phyloP scores from a whole-genome alignment of 768 basidiomycete species.

The Mrakia frigida region DNA sequence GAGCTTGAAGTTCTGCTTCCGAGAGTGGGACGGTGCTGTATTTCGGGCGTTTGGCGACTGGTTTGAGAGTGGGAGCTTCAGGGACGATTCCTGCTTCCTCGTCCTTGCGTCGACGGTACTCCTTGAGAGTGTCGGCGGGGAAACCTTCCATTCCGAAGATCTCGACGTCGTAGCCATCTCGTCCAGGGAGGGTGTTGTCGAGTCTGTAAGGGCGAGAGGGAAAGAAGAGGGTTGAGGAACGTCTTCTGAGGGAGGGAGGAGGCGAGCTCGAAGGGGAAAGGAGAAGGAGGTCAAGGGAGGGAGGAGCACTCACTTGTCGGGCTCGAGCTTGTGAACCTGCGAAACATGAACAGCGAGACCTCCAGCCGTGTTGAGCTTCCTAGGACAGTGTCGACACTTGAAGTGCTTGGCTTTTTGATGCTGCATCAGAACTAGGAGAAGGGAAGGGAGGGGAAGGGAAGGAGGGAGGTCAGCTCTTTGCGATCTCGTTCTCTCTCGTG shows the following conservation, averaged over 20 bases:
- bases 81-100: conserved; percentile 81
- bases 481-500: not conserved
- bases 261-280: not conserved
- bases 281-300: not conserved
- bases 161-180: conserved; percentile 96
- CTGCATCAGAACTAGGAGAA: conserved; percentile 78
- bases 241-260: not conserved
- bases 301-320: conserved; percentile 63
- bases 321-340: conserved; percentile 98
- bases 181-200: conserved; percentile 90
- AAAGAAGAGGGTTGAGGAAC: conserved; percentile 45
- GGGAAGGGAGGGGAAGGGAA: conserved; percentile 5
- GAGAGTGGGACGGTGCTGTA: conserved; percentile 65
- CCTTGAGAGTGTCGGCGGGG: conserved; percentile 85
- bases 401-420: conserved; percentile 99
- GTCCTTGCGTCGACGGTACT: conserved; percentile 93
- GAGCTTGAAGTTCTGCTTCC: conserved; percentile 76
- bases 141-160: conserved; percentile 99
- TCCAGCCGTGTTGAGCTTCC: conserved; percentile 84
- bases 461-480: not conserved
- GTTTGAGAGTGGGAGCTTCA: conserved; percentile 57
- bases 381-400: conserved; percentile 92
- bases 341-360: conserved; percentile 97
- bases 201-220: conserved; percentile 57
- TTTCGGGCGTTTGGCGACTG: conserved; percentile 66